Conservation (phyloP, 805 yeast genomes). For the Saccharomycopsis fibuligera region DNA sequence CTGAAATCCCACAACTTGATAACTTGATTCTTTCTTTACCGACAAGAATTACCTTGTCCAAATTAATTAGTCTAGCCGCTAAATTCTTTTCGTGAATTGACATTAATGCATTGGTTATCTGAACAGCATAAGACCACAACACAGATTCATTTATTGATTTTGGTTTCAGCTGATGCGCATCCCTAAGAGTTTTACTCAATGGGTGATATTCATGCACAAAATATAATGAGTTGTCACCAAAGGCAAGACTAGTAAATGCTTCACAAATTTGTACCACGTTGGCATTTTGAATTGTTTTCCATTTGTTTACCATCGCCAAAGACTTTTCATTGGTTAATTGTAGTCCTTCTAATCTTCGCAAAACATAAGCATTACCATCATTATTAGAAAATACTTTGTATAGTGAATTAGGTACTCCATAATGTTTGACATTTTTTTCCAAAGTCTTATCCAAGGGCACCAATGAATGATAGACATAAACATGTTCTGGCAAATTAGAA, state of each 20-base stretch:
- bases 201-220: slow-evolving; percentile 86
- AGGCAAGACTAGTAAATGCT: slow-evolving; percentile 80
- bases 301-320: slow-evolving; percentile 53
- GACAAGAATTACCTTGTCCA: slow-evolving; percentile 68
- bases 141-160: slow-evolving; percentile 35
- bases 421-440: slow-evolving; percentile 27
- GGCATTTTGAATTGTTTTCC: slow-evolving; percentile 52
- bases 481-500: slow-evolving; percentile 61
- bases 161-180: slow-evolving; percentile 48
- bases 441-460: slow-evolving; percentile 64
- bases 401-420: slow-evolving; percentile 52
- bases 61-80: slow-evolving; percentile 54
- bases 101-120: slow-evolving; percentile 63
- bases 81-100: slow-evolving; percentile 60
- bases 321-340: slow-evolving; percentile 50
- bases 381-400: slow-evolving; percentile 75
- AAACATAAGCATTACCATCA: slow-evolving; percentile 72
- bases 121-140: slow-evolving; percentile 73
- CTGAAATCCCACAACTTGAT: slow-evolving; percentile 64
- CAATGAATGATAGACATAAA: slow-evolving; percentile 78
- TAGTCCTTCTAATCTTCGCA: slow-evolving; percentile 66
- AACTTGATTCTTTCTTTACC: slow-evolving; percentile 60
- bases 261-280: slow-evolving; percentile 66
- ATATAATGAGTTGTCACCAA: slow-evolving; percentile 72
- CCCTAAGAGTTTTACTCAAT: slow-evolving; percentile 60